Evolutionary conservation across 257 asterid genomes (phyloP).

Genomic region (Salvia miltiorrhiza): DNA sequence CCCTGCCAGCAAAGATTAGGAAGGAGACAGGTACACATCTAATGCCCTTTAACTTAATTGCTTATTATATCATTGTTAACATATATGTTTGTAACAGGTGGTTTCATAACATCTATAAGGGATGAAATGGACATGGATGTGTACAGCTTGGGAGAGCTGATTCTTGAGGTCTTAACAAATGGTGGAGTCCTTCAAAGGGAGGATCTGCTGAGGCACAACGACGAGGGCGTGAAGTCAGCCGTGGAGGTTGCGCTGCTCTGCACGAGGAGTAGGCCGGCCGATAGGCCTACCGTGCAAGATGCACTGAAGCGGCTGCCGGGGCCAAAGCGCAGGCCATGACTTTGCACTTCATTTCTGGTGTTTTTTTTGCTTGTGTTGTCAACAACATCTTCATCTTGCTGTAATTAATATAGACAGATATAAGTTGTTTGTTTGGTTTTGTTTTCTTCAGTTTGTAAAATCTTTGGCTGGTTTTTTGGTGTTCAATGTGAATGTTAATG

Average conservation of each 20-base stretch:
- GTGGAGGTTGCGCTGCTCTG: constrained; percentile 75
- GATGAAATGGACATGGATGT: constrained; percentile 70
- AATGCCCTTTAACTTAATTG: neutral
- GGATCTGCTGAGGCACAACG: constrained; percentile 52
- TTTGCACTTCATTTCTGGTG: constrained; percentile 7
- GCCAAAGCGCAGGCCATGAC: constrained; percentile 21
- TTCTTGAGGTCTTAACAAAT: constrained; percentile 57
- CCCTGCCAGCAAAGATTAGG: constrained; percentile 21
- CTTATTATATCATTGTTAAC: neutral
- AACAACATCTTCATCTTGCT: constrained; percentile 25
- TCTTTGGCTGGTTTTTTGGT: neutral
- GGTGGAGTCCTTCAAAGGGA: constrained; percentile 45
- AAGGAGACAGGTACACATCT: constrained; percentile 53
- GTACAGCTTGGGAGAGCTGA: constrained; percentile 62
- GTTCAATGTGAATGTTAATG: neutral
- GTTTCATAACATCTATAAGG: constrained; percentile 29
- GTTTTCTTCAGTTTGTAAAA: constrained; percentile 5
- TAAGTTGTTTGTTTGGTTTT: neutral
- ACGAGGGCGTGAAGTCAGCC: constrained; percentile 40
- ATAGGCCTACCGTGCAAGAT: constrained; percentile 70
- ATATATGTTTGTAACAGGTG: constrained; percentile 42
- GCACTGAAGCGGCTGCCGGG: constrained; percentile 47
- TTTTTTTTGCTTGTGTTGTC: constrained; percentile 19
- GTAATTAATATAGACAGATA: constrained; percentile 20
- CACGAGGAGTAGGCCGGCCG: constrained; percentile 57